Percentiles rank a stretch among this genome's conserved stretches.
Conservation (phyloP, 345 rosid genomes). For the Barbarea vulgaris region DNA sequence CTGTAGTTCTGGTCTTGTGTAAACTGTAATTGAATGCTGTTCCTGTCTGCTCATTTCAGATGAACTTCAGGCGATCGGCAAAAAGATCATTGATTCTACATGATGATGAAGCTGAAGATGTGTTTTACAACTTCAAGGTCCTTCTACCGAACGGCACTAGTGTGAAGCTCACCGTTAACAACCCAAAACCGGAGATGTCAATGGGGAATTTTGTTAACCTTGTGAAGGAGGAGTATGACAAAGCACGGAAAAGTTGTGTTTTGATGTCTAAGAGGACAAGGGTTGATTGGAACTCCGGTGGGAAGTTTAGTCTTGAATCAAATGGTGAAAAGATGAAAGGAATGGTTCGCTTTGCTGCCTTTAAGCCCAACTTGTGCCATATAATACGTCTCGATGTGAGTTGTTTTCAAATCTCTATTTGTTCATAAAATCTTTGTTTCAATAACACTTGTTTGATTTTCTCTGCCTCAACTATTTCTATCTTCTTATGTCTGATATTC, state of each 20-base stretch:
- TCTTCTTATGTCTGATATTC: neutral
- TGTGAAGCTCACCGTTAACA: conserved; percentile 36
- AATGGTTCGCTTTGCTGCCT: conserved; percentile 39
- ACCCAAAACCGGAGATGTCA: conserved; percentile 39
- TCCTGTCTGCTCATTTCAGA: conserved; percentile 26
- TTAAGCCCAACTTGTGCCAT: conserved; percentile 48
- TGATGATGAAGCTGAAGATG: conserved; percentile 20
- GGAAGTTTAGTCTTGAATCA: conserved; percentile 31
- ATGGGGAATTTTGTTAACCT: conserved; percentile 41
- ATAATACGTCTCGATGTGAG: conserved; percentile 54
- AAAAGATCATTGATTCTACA: conserved; percentile 35
- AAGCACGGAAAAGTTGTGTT: conserved; percentile 15
- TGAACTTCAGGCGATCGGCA: neutral
- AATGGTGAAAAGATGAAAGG: conserved; percentile 31
- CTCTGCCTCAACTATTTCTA: neutral
- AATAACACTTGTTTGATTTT: too few relatives aligned
- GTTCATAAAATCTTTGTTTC: neutral
- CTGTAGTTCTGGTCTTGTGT: neutral
- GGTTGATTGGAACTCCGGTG: conserved; percentile 46
- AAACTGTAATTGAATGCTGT: neutral
- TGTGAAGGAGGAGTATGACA: conserved; percentile 42
- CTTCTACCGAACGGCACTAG: conserved; percentile 59
- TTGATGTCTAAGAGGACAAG: conserved; percentile 9
- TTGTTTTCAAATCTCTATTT: neutral
- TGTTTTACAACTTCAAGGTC: conserved; percentile 47